phyloP scores from a whole-genome alignment of 345 rosid genomes.

The Brassica nigra region DNA sequence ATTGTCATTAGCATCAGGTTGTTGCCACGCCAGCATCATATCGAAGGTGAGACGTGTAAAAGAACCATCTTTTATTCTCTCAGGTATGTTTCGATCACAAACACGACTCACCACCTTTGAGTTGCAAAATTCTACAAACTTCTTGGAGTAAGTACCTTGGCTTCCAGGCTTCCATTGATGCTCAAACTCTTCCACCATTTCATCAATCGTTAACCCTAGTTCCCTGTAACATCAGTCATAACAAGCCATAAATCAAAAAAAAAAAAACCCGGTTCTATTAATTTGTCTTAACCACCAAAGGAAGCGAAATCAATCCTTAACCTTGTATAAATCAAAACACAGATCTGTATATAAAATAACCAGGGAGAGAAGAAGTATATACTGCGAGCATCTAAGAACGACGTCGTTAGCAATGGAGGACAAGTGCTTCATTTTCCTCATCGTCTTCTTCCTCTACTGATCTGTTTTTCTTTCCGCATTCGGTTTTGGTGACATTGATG shows the following conservation, averaged over 20 bases:
- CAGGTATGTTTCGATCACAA: slow-evolving; percentile 53
- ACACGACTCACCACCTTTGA: slow-evolving; percentile 48
- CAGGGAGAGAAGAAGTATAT: slow-evolving; percentile 6
- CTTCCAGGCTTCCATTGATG: slow-evolving; percentile 56
- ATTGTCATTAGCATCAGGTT: slow-evolving; percentile 53
- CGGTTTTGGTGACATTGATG: slow-evolving; percentile 23
- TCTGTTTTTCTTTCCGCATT: slow-evolving; percentile 13
- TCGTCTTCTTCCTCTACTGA: slow-evolving; percentile 18
- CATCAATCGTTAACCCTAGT: slow-evolving; percentile 48
- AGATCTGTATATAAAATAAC: slow-evolving; percentile 7
- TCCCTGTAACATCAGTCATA: slow-evolving; percentile 47
- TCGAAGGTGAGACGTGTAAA: slow-evolving; percentile 73
- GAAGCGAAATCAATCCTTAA: background rate
- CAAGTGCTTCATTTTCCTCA: slow-evolving; percentile 61
- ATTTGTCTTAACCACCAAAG: slow-evolving; percentile 5
- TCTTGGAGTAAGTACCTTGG: slow-evolving; percentile 55
- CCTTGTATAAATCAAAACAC: background rate
- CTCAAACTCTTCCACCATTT: slow-evolving; percentile 69
- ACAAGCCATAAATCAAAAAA: background rate
- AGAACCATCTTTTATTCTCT: slow-evolving; percentile 64
- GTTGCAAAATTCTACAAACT: slow-evolving; percentile 73
- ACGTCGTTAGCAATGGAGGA: slow-evolving; percentile 81
- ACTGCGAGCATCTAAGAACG: slow-evolving; percentile 67
- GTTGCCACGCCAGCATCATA: slow-evolving; percentile 92
- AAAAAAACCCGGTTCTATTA: background rate